A percentile compares a stretch with the other conserved stretches of the same genome.
Evolutionary conservation across 352 stramenopile genomes (phyloP).

Genomic region (Phytopythium aichiense): DNA sequence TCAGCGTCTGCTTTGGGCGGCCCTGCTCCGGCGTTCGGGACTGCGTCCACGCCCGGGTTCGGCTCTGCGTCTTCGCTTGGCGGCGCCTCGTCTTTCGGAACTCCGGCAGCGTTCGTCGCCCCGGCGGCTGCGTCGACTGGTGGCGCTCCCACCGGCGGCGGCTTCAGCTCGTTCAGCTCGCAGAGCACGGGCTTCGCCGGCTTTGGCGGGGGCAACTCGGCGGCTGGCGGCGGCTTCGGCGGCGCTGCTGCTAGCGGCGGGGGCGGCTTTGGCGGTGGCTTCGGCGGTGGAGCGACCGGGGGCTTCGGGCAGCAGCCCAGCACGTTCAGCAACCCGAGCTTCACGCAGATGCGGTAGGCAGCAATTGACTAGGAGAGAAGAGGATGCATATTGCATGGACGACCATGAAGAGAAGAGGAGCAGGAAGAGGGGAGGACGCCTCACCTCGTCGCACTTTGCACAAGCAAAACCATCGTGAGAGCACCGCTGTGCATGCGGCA

Average conservation of each 20-base stretch:
- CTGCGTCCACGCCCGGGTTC: slow-evolving; percentile 15
- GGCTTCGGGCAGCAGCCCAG: slow-evolving; percentile 35
- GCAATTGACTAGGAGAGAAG: background rate
- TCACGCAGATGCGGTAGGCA: slow-evolving; percentile 45
- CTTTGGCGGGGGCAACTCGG: slow-evolving; percentile 25
- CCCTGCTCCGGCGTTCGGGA: slow-evolving; percentile 29
- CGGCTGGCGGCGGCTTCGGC: slow-evolving; percentile 20
- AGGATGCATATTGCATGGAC: background rate
- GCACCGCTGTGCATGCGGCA: too few species aligned
- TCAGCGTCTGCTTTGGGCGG: slow-evolving; percentile 42
- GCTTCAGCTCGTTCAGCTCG: slow-evolving; percentile 40
- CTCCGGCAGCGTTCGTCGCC: slow-evolving; percentile 14
- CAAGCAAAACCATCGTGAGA: too few species aligned
- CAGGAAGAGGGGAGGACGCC: background rate
- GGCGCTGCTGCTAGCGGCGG: slow-evolving; percentile 8
- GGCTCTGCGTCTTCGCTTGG: slow-evolving; percentile 22
- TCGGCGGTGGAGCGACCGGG: slow-evolving; percentile 17
- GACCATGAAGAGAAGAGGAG: background rate
- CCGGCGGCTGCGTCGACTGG: slow-evolving; percentile 5
- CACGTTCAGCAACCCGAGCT: slow-evolving; percentile 42
- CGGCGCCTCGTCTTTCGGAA: slow-evolving; percentile 24
- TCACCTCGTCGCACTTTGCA: too few species aligned
- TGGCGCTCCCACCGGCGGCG: slow-evolving; percentile 20
- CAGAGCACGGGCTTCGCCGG: slow-evolving; percentile 35
- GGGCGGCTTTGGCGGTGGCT: slow-evolving; percentile 29